Evolutionary conservation across 192 early-diverging fungal species (phyloP), one percentile per base, ranked within the genome.

Genomic region (Coemansia sp.): DNA sequence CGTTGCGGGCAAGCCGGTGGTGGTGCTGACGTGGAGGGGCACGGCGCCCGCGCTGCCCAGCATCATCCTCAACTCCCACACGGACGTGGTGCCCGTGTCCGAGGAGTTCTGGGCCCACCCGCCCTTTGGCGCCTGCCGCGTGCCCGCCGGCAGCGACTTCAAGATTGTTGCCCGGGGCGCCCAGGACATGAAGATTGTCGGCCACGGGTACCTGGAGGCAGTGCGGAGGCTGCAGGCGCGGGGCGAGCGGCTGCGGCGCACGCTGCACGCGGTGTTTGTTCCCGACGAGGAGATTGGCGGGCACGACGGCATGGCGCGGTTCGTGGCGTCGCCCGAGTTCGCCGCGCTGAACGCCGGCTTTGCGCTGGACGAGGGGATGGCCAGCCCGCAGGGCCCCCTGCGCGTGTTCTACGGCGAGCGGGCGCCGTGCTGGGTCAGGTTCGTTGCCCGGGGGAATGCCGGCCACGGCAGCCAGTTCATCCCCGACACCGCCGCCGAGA

Each of bases 101-200:
- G 73, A 66, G 15, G 85, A 87, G 38, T 72, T 78, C 64, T 94
- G 92, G 92, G 84, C 72, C 8, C 71, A 85, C 44, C 81, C 83
- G 48, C 89, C 92, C 6, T 93, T 94, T 65, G 86, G 79, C 6
- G 92, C 89, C 9, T 64, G 57, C 33, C 69, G 74, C 0, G 79
- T 73, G 28, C 23, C 76, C 10, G 77, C 83, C 60, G 87, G 88
- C 12, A 65, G 36, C 15, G 79, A 70, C 33, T 57, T 59, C 59
- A 46, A 83, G 44, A 92, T 94, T 61, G 72, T 85, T 57, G 92
- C 90, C n/a, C 86, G 91, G 36, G 91, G 90, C 1, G 61, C 92
- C 11, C 90, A 92, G 68, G 92, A 94, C 62, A 94, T 94, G 92
- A 94, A 94, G 71, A 91, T 91, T 65, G 89, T 91, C 43, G 90